phyloP scores from a whole-genome alignment of 768 basidiomycete species.

The Leucosporidium yakuticum region DNA sequence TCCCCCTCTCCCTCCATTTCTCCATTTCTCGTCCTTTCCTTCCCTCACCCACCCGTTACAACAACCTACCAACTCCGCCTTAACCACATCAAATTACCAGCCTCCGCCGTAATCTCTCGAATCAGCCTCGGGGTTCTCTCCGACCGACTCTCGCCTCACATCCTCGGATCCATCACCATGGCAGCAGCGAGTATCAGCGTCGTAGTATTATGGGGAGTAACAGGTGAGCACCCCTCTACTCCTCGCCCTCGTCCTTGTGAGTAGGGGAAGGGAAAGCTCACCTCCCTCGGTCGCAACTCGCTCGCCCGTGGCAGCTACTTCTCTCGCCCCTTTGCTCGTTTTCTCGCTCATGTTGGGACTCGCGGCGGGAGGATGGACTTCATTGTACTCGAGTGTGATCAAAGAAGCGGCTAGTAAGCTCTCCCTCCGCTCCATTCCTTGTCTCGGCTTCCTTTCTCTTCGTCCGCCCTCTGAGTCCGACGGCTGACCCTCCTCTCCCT shows the following conservation, averaged over 20 bases:
- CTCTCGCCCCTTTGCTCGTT: conserved; percentile 9
- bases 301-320: conserved; percentile 2
- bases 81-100: neutral
- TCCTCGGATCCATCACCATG: conserved; percentile 12
- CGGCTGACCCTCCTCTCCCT: too few species aligned
- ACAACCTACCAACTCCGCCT: too few species aligned
- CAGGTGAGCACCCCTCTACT: neutral
- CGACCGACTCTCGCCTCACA: conserved; percentile 14
- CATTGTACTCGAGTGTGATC: conserved; percentile 13
- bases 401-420: conserved; percentile 1
- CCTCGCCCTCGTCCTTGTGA: too few species aligned
- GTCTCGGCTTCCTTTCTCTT: too few species aligned
- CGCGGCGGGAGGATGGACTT: conserved; percentile 10
- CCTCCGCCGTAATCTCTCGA: conserved; percentile 8
- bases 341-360: conserved; percentile 15
- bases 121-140: conserved; percentile 12
- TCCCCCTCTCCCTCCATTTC: too few species aligned
- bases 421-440: too few species aligned
- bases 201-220: conserved; percentile 6
- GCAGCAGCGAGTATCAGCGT: neutral
- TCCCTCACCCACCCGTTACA: too few species aligned
- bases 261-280: neutral
- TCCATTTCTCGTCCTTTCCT: too few species aligned
- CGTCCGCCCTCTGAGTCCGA: too few species aligned
- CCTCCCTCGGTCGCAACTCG: too few species aligned